Base-by-base conservation (phyloP, 306 rosid species). In the Quercus rubra region DNA sequence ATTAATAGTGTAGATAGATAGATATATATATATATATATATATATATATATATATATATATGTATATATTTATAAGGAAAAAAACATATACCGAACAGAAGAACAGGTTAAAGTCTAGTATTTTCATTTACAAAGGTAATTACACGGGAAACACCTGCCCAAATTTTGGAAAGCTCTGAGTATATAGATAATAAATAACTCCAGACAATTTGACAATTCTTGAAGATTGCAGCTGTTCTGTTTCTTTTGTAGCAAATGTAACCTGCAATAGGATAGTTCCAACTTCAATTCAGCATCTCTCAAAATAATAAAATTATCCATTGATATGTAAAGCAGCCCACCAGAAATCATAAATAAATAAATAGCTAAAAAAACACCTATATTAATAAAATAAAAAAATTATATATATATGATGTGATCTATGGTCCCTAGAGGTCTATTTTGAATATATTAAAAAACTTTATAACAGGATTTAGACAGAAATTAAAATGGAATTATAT, bases 81-180 rank as follows among this genome's bases (percentile, higher is more conserved):
- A 7, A 20, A 58, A 21, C 27, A 58, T n/a, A 58, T 12, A 0
- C 25, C 4, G 12, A 28, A 64, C 14, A 3, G 13, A 27, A 64
- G 55, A 73, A 25, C 28, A 77, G n/a, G 25, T 64, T 30, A 64
- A 64, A 64, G 33, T 25, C 38, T 63, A 63, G 58, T 18, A 31
- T 13, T 70, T 21, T 20, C 30, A 63, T 33, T 63, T 23, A 25
- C 64, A 67, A 23, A 5, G 19, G 41, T 49, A 81, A 62, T 81
- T 28, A 17, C 64, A 6, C 18, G 56, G 66, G 68, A 74, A 66
- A 56, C 67, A 87, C 90, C 90, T 87, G 90, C 38, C 90, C 88
- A 41, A 87, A 78, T 78, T 77, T 74, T 18, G 88, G 85, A 74
- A 80, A 77, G 84, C 73, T 78, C 71, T 27, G 63, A 55, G 81